Conservation (phyloP, 2,329 filamentous ascomycete genomes). For the Trichoderma koningii region DNA sequence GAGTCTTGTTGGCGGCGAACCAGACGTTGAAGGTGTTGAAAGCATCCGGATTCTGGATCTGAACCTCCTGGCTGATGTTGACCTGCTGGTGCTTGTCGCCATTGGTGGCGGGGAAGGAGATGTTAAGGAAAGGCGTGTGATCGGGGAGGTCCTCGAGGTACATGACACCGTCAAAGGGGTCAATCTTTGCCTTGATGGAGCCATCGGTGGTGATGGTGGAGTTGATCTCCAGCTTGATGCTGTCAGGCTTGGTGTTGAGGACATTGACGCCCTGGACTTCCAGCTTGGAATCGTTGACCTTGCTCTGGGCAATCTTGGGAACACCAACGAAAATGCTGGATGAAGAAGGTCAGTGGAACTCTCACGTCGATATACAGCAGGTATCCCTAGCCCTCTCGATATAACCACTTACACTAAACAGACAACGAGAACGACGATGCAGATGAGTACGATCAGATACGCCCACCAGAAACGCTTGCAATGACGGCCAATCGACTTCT, state of each 20-base stretch:
- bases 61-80: slow-evolving; percentile 53
- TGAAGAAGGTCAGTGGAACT: slow-evolving; percentile 4
- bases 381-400: not conserved
- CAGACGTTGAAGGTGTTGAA: slow-evolving; percentile 58
- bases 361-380: not conserved
- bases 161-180: slow-evolving; percentile 55
- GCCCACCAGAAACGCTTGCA: slow-evolving; percentile 64
- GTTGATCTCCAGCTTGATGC: slow-evolving; percentile 57
- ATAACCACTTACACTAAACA: slow-evolving; percentile 57
- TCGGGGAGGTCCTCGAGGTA: slow-evolving; percentile 54
- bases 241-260: slow-evolving; percentile 47
- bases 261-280: slow-evolving; percentile 55
- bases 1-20: slow-evolving; percentile 53
- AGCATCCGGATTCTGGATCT: slow-evolving; percentile 50
- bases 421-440: slow-evolving; percentile 57
- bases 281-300: slow-evolving; percentile 56
- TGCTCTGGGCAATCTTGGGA: slow-evolving; percentile 58
- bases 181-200: slow-evolving; percentile 54
- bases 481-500: slow-evolving; percentile 47
- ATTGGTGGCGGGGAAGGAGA: slow-evolving; percentile 56
- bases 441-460: slow-evolving; percentile 54
- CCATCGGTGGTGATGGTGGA: slow-evolving; percentile 56
- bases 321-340: slow-evolving; percentile 58
- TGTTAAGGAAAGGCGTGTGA: slow-evolving; percentile 51
- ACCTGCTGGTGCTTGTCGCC: slow-evolving; percentile 52